Percentiles rank a stretch among this genome's conserved stretches.
Conservation (phyloP, 352 stramenopile species). For the Albugo laibachii region DNA sequence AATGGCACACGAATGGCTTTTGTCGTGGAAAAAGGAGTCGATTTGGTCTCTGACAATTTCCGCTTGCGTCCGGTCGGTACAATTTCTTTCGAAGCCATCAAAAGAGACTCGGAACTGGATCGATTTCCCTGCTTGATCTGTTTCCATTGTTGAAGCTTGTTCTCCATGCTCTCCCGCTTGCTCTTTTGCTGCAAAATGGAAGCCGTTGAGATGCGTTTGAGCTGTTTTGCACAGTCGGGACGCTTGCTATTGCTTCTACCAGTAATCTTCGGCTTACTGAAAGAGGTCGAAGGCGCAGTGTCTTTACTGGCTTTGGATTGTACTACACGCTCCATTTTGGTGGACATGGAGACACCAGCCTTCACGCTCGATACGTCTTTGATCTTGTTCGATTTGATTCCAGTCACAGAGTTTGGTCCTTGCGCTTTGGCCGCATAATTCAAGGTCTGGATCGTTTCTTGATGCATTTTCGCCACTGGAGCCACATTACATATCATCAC, state of each 20-base stretch:
- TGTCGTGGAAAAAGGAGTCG: no score
- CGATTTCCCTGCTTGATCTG: no score
- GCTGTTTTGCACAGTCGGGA: no score
- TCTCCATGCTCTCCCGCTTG: no score
- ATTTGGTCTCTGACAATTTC: no score
- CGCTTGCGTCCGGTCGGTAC: no score
- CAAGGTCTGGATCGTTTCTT: constrained; percentile 20
- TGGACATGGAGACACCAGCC: not conserved
- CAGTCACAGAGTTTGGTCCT: not conserved
- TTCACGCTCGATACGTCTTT: not conserved
- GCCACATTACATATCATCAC: constrained; percentile 26
- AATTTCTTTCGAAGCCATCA: no score
- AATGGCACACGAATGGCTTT: no score
- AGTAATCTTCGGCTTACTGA: not conserved
- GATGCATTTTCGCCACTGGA: constrained; percentile 7
- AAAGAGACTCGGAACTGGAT: no score
- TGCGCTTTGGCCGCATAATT: constrained; percentile 19
- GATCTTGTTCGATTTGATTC: not conserved
- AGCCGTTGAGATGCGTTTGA: no score
- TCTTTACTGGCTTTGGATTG: not conserved
- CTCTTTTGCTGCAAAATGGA: no score
- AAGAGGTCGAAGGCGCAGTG: not conserved
- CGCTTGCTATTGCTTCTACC: not conserved
- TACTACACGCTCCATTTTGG: not conserved
- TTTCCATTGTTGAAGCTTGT: no score